Evolutionary conservation across 352 stramenopile genomes (phyloP), one percentile per base, ranked within the genome.

Genomic region (Blastocystis sp.): DNA sequence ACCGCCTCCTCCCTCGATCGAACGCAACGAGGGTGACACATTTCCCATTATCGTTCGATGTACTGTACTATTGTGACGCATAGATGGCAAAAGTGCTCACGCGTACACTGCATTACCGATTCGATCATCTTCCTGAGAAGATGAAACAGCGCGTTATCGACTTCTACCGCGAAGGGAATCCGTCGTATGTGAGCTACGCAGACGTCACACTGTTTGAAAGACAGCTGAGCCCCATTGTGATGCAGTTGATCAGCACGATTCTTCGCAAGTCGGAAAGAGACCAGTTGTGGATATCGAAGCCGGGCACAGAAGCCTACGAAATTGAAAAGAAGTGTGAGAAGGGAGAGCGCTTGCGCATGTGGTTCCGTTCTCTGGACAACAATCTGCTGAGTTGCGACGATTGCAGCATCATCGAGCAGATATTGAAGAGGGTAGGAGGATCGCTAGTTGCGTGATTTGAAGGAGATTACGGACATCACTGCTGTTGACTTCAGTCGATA

Each of bases 231-330:
- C 29, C 24, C 19, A 85, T 85, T 41, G 60, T 85, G 16, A 85
- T 85, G 74, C 74, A 85, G 61, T 55, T 85, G 51, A 59, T 85
- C 21, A 85, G 55, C 45, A 59, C 66, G 13, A 85, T 85, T 59
- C 51, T 63, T 37, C 6, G 29, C n/a, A 62, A 63, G 21, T 33
- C 39, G 2, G 39, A 85, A 13, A 26, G 55, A 55, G 74, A 55
- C 10, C 31, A 85, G 35, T 24, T 85, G 51, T 85, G 50, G 51
- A 13, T 85, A 2, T 85, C 74, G 13, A 26, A 55, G 12, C 51
- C 55, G 26, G 66, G 66, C 13, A 85, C 74, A 31, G 51, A 69
- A 26, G 74, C 45, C 26, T 59, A 59, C 2, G 66, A 66, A 45
- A 45, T 67, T 6, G 74, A 85, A 67, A 50, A 41, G 19, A 85